phyloP scores from a whole-genome alignment of 2,329 filamentous ascomycete species.

The Alternaria sp. region DNA sequence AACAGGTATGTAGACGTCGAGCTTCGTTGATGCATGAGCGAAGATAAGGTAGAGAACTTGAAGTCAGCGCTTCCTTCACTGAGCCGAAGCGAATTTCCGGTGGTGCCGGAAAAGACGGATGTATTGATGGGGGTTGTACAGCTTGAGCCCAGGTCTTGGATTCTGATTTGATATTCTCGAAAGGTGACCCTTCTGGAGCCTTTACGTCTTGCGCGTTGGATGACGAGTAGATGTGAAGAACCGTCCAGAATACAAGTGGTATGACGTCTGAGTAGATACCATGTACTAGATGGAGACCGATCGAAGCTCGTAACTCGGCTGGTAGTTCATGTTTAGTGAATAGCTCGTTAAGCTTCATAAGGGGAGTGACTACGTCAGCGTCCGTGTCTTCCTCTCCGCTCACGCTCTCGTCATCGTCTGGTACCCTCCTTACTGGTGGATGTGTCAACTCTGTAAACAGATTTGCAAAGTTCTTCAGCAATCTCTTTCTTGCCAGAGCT shows the following conservation, averaged over 20 bases:
- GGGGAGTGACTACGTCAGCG: slow-evolving; percentile 44
- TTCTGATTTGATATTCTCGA: slow-evolving; percentile 40
- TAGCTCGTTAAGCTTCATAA: slow-evolving; percentile 42
- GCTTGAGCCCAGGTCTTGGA: slow-evolving; percentile 43
- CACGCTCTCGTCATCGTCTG: slow-evolving; percentile 45
- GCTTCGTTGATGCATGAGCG: slow-evolving; percentile 45
- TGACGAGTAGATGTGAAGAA: slow-evolving; percentile 40
- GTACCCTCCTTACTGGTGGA: slow-evolving; percentile 37
- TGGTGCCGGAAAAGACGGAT: slow-evolving; percentile 48
- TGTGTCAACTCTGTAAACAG: slow-evolving; percentile 40
- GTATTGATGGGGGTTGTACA: slow-evolving; percentile 47
- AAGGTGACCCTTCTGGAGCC: slow-evolving; percentile 19
- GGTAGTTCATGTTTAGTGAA: slow-evolving; percentile 42
- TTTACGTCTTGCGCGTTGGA: slow-evolving; percentile 18
- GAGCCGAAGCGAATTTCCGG: slow-evolving; percentile 41
- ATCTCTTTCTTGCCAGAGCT: slow-evolving; percentile 45
- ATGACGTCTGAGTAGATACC: slow-evolving; percentile 39
- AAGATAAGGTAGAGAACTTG: slow-evolving; percentile 36
- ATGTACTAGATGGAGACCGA: slow-evolving; percentile 43
- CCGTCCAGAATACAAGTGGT: slow-evolving; percentile 46
- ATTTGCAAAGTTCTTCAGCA: slow-evolving; percentile 39
- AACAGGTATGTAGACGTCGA: slow-evolving; percentile 41
- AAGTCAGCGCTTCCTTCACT: slow-evolving; percentile 14
- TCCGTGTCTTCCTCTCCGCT: slow-evolving; percentile 48
- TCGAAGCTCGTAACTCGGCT: slow-evolving; percentile 38